Conservation (phyloP, 2,329 filamentous ascomycete genomes). For the Drechslera avenae region DNA sequence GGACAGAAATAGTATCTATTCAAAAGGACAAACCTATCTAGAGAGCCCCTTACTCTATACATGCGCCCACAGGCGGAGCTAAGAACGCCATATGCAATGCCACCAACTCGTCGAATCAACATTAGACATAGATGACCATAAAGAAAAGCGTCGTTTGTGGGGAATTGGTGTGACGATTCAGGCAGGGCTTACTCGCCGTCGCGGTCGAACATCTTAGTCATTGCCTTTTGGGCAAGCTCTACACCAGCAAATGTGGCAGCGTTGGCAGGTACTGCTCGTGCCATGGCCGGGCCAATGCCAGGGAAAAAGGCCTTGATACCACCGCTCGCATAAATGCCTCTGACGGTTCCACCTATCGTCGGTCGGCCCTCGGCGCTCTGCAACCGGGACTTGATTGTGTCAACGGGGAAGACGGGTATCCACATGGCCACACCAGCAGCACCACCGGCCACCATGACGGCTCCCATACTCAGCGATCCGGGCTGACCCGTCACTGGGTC, state of each 20-base stretch:
- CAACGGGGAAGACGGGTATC: slow-evolving; percentile 97
- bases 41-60: slow-evolving; percentile 15
- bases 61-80: slow-evolving; percentile 8
- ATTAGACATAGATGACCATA: slow-evolving; percentile 10
- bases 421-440: slow-evolving; percentile 97
- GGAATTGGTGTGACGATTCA: not conserved
- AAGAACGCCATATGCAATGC: slow-evolving; percentile 34
- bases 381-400: slow-evolving; percentile 92
- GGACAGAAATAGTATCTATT: slow-evolving; percentile 9
- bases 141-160: slow-evolving; percentile 7
- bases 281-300: slow-evolving; percentile 89
- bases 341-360: slow-evolving; percentile 78
- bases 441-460: slow-evolving; percentile 84
- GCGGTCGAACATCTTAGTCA: slow-evolving; percentile 72
- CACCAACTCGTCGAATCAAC: slow-evolving; percentile 18
- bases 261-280: slow-evolving; percentile 92
- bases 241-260: slow-evolving; percentile 92
- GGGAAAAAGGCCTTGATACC: slow-evolving; percentile 95
- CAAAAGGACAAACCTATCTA: slow-evolving; percentile 10
- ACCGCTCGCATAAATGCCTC: slow-evolving; percentile 79
- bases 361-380: slow-evolving; percentile 89
- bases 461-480: slow-evolving; percentile 78
- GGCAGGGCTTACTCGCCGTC: slow-evolving; percentile 34
- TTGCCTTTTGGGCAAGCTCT: slow-evolving; percentile 80
- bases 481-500: slow-evolving; percentile 73